phyloP scores from a whole-genome alignment of 441 rosid species.

The Brassica balearica region DNA sequence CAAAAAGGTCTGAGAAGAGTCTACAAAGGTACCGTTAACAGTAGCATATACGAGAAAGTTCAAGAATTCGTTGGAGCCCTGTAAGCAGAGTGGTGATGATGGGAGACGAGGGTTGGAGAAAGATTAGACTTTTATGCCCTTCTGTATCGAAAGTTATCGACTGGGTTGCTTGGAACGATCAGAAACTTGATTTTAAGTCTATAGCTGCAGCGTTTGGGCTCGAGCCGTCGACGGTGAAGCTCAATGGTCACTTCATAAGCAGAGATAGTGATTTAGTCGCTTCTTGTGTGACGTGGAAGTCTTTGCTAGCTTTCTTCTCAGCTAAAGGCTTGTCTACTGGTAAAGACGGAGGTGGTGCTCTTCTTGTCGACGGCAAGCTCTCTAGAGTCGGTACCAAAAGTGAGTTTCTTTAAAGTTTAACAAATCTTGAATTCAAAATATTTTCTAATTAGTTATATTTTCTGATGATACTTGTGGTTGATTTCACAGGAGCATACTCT shows the following conservation, averaged over 20 bases:
- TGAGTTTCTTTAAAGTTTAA: conserved; percentile 40
- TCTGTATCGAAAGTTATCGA: conserved; percentile 53
- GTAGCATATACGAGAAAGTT: conserved; percentile 17
- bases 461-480: background rate
- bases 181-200: conserved; percentile 69
- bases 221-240: conserved; percentile 72
- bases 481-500: conserved; percentile 35
- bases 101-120: conserved; percentile 46
- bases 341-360: conserved; percentile 50
- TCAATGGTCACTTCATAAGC: conserved; percentile 87
- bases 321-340: conserved; percentile 82
- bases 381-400: conserved; percentile 65
- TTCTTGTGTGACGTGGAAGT: conserved; percentile 79
- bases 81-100: conserved; percentile 38
- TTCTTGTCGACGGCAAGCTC: conserved; percentile 76
- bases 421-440: background rate
- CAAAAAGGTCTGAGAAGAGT: background rate
- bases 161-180: conserved; percentile 56
- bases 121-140: conserved; percentile 68
- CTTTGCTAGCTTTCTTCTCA: conserved; percentile 80
- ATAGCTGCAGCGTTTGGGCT: conserved; percentile 71
- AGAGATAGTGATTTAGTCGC: conserved; percentile 71
- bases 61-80: conserved; percentile 18
- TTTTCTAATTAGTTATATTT: background rate
- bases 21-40: conserved; percentile 31